These are phyloP conservation scores for Cucurbita maxima DNA, from an alignment of 306 rosid species.

Conservation along the genomic window DNA sequence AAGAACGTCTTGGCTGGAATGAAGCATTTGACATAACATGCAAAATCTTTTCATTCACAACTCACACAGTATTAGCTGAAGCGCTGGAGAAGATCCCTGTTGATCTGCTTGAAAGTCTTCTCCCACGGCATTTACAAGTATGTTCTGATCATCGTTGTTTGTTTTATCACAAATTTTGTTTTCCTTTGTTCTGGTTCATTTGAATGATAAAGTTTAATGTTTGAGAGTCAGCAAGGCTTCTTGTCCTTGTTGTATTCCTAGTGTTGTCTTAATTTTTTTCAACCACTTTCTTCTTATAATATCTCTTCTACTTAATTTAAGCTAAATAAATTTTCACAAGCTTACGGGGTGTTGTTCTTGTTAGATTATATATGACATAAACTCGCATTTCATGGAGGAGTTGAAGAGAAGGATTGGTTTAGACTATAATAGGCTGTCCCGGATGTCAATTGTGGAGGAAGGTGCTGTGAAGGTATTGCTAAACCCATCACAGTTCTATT, in stretches of 20 bases:
- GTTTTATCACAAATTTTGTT: not conserved
- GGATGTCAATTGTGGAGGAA: constrained; percentile 65
- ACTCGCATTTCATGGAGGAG: constrained; percentile 42
- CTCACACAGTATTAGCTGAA: constrained; percentile 51
- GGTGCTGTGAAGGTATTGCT: constrained; percentile 46
- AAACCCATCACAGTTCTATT: constrained; percentile 4
- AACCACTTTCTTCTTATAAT: constrained; percentile 4
- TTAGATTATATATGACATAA: constrained; percentile 56
- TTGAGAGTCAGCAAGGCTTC: not conserved
- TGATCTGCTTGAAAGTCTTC: constrained; percentile 57
- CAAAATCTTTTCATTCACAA: constrained; percentile 51
- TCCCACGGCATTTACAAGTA: constrained; percentile 70
- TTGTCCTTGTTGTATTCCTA: not conserved
- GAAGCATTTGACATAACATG: constrained; percentile 46
- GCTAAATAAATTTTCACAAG: not conserved
- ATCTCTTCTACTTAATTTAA: not conserved
- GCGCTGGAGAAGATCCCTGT: constrained; percentile 54
- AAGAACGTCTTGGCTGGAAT: constrained; percentile 51
- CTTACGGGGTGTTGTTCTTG: not conserved
- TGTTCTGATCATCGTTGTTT: constrained; percentile 2
- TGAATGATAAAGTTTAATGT: not conserved
- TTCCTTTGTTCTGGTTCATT: not conserved
- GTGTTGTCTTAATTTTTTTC: not conserved
- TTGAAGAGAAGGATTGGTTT: constrained; percentile 59
- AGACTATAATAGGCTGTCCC: constrained; percentile 44